Conservation (phyloP, 2,329 filamentous ascomycete species). For the Aureobasidium musti region DNA sequence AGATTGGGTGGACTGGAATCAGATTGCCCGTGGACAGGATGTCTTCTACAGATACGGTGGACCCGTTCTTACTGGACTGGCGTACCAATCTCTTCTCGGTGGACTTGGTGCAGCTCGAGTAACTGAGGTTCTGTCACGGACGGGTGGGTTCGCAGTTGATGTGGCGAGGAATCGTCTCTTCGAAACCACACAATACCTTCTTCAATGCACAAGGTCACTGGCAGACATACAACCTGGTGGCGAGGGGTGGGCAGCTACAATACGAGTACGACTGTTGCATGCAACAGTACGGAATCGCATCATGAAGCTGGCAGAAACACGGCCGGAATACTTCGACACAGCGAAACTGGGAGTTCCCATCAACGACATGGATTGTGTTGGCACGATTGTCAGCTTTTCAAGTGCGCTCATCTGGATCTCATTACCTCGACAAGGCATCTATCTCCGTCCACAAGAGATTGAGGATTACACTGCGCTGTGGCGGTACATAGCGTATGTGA, state of each 20-base stretch:
- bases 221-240: slow-evolving; percentile 68
- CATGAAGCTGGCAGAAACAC: slow-evolving; percentile 57
- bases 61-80: slow-evolving; percentile 63
- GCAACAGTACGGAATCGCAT: slow-evolving; percentile 67
- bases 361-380: slow-evolving; percentile 74
- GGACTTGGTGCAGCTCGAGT: slow-evolving; percentile 73
- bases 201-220: slow-evolving; percentile 68
- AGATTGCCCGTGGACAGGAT: slow-evolving; percentile 72
- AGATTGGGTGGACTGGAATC: slow-evolving; percentile 75
- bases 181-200: slow-evolving; percentile 74
- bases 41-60: slow-evolving; percentile 76
- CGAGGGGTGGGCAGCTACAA: slow-evolving; percentile 63
- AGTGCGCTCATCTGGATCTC: slow-evolving; percentile 66
- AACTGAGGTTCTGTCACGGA: slow-evolving; percentile 71
- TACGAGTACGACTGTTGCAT: slow-evolving; percentile 70
- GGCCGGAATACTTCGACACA: slow-evolving; percentile 64
- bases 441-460: slow-evolving; percentile 62
- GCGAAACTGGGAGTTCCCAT: slow-evolving; percentile 65
- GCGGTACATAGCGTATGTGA: slow-evolving; percentile 71
- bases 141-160: slow-evolving; percentile 70
- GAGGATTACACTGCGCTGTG: slow-evolving; percentile 72
- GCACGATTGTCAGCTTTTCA: slow-evolving; percentile 71
- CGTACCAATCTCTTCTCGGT: slow-evolving; percentile 66
- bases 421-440: slow-evolving; percentile 72
- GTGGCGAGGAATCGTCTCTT: slow-evolving; percentile 66